Base-by-base conservation (phyloP, 306 rosid species). In the Cyclanthera cordifolia region DNA sequence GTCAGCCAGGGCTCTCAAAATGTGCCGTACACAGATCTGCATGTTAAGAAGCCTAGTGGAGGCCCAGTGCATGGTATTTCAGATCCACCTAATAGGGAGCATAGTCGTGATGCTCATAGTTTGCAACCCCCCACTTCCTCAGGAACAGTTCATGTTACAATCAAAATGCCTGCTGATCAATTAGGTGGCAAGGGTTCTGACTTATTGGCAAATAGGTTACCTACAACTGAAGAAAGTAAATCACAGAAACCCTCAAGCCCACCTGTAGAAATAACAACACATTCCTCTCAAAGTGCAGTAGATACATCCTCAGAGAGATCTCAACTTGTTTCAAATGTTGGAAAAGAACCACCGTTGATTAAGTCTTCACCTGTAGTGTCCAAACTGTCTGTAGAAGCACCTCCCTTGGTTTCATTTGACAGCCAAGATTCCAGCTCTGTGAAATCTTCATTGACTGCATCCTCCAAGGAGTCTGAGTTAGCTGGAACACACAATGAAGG, bases 1-100 rank as follows among this genome's bases (percentile, higher is more conserved):
- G 82, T 70, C 66, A 73, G 57, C 76, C 89, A 86, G 79, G 91
- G 82, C 49, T 66, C 85, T 10, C 96, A 79, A 76, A 82, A 61
- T 76, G 79, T 69, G 13, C 24, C 83, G 14, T 77, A 77, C 69
- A 60, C 78, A 74, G 88, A 77, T 75, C 78, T 46, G 30, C 70
- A 82, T 76, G 82, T 71, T 73, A 87, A 64, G 77, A 85, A 87
- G 84, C 53, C 77, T 24, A 83, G 85, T 41, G 86, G 85, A 49
- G 58, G 76, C 72, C 81, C 61, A 72, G 28, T 76, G 65, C 79
- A 78, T 75, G 79, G 80, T 21, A 65, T 78, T 50, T 64, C 72
- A 48, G 90, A 83, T 70, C 61, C 75, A 20, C 67, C 81, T 15
- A 78, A 28, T 76, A 37, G 51, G 16, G 91, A 88, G 63, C 81